Evolutionary conservation across 257 asterid species (phyloP).

Genomic region (Oldenlandia corymbosa): DNA sequence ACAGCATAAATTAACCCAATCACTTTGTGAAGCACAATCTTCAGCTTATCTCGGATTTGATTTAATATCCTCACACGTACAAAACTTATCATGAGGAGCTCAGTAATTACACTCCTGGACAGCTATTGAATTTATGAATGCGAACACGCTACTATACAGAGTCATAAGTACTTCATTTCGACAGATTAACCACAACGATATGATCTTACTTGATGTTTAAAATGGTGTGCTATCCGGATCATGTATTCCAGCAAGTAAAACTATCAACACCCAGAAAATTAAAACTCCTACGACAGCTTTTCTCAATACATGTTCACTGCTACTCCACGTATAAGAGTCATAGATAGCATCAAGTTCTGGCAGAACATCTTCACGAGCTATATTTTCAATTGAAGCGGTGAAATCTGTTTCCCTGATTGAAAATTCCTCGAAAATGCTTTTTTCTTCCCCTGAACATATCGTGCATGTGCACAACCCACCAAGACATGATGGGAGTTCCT

Average conservation of each 20-base stretch:
- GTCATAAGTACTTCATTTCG: neutral
- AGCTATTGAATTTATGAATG: neutral
- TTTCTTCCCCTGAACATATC: constrained; percentile 41
- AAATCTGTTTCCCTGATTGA: constrained; percentile 10
- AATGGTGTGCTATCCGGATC: constrained; percentile 52
- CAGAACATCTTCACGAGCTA: constrained; percentile 24
- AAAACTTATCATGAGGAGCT: neutral
- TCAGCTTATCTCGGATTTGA: neutral
- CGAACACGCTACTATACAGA: neutral
- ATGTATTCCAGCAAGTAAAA: constrained; percentile 51
- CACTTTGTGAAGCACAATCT: neutral
- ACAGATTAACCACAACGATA: neutral
- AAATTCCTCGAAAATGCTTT: constrained; percentile 18
- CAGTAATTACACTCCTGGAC: neutral
- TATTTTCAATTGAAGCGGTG: constrained; percentile 24
- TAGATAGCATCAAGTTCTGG: constrained; percentile 21
- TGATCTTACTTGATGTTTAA: constrained; percentile 25
- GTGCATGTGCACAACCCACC: constrained; percentile 75
- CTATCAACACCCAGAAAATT: constrained; percentile 57
- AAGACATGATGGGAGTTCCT: constrained; percentile 67
- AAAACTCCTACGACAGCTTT: constrained; percentile 60
- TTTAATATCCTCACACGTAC: neutral
- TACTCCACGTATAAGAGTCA: constrained; percentile 23
- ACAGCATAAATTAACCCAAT: neutral
- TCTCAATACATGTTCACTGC: constrained; percentile 40